phyloP scores from a whole-genome alignment of 768 basidiomycete species.

The Gelatoporia subvermispora region DNA sequence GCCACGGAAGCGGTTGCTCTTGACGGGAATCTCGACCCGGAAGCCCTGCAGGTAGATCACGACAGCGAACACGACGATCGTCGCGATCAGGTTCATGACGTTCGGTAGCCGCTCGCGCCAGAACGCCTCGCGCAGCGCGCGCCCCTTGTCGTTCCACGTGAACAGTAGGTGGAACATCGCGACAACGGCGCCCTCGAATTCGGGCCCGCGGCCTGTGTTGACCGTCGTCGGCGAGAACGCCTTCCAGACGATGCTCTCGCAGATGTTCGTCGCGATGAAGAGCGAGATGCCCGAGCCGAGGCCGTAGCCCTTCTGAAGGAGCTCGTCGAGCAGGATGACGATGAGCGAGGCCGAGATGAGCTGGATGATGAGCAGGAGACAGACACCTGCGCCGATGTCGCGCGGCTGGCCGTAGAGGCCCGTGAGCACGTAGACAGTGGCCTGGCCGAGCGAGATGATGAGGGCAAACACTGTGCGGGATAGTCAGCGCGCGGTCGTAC shows the following conservation, averaged over 20 bases:
- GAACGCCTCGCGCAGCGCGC: constrained; percentile 96
- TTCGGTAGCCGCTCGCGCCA: constrained; percentile 97
- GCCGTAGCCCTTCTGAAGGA: constrained; percentile 98
- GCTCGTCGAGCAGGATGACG: constrained; percentile 96
- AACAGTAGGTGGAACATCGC: constrained; percentile 96
- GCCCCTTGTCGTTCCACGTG: constrained; percentile 97
- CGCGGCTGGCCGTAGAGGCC: constrained; percentile 94
- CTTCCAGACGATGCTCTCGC: constrained; percentile 99
- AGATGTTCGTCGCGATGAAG: constrained; percentile 99
- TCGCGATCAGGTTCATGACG: constrained; percentile 95
- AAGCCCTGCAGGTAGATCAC: constrained; percentile 99
- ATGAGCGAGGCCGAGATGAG: constrained; percentile 91
- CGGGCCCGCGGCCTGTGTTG: constrained; percentile 96
- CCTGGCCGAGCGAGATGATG: constrained; percentile 93
- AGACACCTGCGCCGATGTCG: constrained; percentile 94
- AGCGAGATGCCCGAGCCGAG: constrained; percentile 98
- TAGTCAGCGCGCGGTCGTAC: background rate
- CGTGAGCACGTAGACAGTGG: constrained; percentile 94
- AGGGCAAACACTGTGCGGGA: constrained; percentile 80
- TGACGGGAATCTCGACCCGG: constrained; percentile 97
- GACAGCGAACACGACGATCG: constrained; percentile 83
- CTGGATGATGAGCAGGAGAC: constrained; percentile 94
- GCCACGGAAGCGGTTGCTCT: constrained; percentile 94
- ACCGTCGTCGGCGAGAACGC: constrained; percentile 97
- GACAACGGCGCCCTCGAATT: constrained; percentile 96